phyloP scores from a whole-genome alignment of 176 grass and related monocot genomes.

The Avena insularis region DNA sequence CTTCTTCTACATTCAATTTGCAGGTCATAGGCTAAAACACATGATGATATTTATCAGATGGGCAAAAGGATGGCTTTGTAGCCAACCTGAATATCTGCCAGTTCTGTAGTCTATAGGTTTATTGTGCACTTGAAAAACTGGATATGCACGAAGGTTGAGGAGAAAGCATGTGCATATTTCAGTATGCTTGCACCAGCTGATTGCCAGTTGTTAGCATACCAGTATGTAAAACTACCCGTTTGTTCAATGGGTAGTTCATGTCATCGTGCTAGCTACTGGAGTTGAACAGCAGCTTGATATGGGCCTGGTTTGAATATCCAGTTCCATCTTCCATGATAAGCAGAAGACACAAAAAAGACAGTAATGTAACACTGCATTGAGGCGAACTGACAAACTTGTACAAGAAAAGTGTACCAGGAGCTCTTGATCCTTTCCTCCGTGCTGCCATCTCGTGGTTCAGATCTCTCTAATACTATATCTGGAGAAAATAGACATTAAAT shows the following conservation, averaged over 20 bases:
- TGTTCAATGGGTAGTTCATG: not conserved
- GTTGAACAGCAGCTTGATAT: not conserved
- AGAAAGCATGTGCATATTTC: not conserved
- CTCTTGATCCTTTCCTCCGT: not conserved
- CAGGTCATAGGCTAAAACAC: constrained; percentile 40
- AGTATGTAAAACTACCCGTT: not conserved
- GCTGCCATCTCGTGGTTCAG: constrained; percentile 29
- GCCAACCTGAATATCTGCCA: not conserved
- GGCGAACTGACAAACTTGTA: not conserved
- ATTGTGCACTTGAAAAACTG: not conserved
- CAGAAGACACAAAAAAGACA: not conserved
- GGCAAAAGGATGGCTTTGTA: constrained; percentile 8
- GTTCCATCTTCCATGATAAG: not conserved
- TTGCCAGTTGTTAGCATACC: not conserved
- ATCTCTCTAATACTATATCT: constrained; percentile 76
- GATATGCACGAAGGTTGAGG: not conserved
- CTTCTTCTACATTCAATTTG: not conserved
- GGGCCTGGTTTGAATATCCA: not conserved
- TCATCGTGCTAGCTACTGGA: not conserved
- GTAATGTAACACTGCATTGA: not conserved
- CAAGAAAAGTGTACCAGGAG: constrained; percentile 3
- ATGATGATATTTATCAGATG: not conserved
- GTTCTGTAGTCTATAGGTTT: not conserved
- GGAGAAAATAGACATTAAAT: not conserved
- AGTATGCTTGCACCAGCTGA: constrained; percentile 11